Evolutionary conservation across 257 asterid species (phyloP).

Genomic region (Primulina eburnea): DNA sequence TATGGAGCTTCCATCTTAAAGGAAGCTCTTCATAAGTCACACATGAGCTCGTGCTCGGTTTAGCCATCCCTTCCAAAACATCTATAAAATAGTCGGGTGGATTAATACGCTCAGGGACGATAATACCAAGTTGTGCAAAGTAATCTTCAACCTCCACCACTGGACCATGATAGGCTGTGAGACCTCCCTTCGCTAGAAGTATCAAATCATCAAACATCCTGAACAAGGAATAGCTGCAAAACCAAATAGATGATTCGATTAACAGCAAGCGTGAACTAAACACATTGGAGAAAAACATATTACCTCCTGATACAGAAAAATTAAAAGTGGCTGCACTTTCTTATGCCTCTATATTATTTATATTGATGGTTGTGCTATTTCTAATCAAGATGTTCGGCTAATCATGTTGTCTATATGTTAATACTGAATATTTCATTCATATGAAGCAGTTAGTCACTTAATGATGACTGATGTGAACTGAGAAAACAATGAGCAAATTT

Average conservation of each 20-base stretch:
- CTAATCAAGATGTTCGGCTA: not conserved
- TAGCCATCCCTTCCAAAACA: conserved; percentile 82
- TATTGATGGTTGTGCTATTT: too few relatives aligned
- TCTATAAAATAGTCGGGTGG: conserved; percentile 92
- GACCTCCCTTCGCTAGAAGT: conserved; percentile 94
- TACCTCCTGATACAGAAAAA: not conserved
- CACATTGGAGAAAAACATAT: not conserved
- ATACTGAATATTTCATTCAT: not conserved
- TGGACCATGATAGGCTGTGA: conserved; percentile 79
- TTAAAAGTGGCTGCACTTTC: not conserved
- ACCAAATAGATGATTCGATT: conserved; percentile 19
- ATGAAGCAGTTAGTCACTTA: not conserved
- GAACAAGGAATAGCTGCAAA: conserved; percentile 80
- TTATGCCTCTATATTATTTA: too few relatives aligned
- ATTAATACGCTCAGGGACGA: conserved; percentile 83
- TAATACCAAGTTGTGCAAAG: conserved; percentile 57
- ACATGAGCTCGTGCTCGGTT: conserved; percentile 52
- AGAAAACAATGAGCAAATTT: not conserved
- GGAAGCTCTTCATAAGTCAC: conserved; percentile 71
- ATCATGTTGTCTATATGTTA: not conserved
- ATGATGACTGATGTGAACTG: not conserved
- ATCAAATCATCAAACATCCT: conserved; percentile 87
- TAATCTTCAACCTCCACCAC: conserved; percentile 81
- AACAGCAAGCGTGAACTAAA: conserved; percentile 5
- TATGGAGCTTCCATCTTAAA: conserved; percentile 80